Conservation (phyloP, 345 rosid genomes). For the Citrus medica region DNA sequence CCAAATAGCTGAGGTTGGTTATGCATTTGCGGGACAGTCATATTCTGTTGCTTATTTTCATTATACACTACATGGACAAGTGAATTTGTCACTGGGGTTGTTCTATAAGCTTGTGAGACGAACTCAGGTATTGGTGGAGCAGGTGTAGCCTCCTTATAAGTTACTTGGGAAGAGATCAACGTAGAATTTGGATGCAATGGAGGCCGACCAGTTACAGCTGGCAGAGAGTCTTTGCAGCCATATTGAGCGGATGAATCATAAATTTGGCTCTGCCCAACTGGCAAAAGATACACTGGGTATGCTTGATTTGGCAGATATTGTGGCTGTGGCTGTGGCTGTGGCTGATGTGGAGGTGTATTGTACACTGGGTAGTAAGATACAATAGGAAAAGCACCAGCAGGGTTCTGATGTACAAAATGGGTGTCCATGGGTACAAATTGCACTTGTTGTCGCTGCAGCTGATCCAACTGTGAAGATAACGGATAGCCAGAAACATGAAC, state of each 20-base stretch:
- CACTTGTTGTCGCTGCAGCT: slow-evolving; percentile 35
- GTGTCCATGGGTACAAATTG: slow-evolving; percentile 38
- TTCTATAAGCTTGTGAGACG: slow-evolving; percentile 32
- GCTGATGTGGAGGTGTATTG: slow-evolving; percentile 31
- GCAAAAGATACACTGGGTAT: slow-evolving; percentile 41
- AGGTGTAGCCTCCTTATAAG: slow-evolving; percentile 24
- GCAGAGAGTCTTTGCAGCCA: slow-evolving; percentile 21
- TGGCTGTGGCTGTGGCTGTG: slow-evolving; percentile 26
- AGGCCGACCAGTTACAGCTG: slow-evolving; percentile 20
- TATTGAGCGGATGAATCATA: slow-evolving; percentile 31
- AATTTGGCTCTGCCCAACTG: slow-evolving; percentile 36
- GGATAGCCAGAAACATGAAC: slow-evolving; percentile 45
- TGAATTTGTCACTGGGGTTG: slow-evolving; percentile 22
- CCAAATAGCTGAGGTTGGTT: slow-evolving; percentile 33
- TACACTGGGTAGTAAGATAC: slow-evolving; percentile 35
- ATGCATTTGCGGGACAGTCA: slow-evolving; percentile 29
- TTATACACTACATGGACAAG: slow-evolving; percentile 5
- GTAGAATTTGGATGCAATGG: slow-evolving; percentile 27
- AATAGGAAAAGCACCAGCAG: slow-evolving; percentile 30
- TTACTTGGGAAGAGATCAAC: slow-evolving; percentile 22
- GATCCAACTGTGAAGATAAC: slow-evolving; percentile 33
- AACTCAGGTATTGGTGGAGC: slow-evolving; percentile 39
- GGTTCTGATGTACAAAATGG: slow-evolving; percentile 35
- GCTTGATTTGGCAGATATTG: slow-evolving; percentile 49
- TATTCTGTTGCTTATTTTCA: slow-evolving; percentile 26